These are phyloP conservation scores for Scytalidium lignicola DNA, from an alignment of 2,329 filamentous ascomycete species.

Conservation along the genomic window DNA sequence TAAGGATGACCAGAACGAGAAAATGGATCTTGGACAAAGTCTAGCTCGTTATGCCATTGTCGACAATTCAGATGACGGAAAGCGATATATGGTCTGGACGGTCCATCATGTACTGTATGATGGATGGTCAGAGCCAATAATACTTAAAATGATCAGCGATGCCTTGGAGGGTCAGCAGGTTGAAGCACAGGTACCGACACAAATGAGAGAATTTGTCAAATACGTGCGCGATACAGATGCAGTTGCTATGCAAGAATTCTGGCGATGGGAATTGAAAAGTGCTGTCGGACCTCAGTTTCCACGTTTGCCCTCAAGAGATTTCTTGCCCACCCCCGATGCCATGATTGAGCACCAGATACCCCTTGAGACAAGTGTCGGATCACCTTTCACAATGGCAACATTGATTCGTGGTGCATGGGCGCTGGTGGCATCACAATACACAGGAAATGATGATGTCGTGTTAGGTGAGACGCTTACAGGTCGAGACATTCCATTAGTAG, in stretches of 20 bases:
- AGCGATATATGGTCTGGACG: slow-evolving; percentile 43
- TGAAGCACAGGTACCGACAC: slow-evolving; percentile 18
- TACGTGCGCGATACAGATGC: slow-evolving; percentile 39
- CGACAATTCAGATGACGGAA: slow-evolving; percentile 10
- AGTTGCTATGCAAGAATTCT: slow-evolving; percentile 37
- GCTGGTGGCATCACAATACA: slow-evolving; percentile 33
- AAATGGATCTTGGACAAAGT: slow-evolving; percentile 23
- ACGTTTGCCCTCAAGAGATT: slow-evolving; percentile 40
- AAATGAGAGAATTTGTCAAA: slow-evolving; percentile 44
- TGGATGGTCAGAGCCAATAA: slow-evolving; percentile 40
- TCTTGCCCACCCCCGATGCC: slow-evolving; percentile 36
- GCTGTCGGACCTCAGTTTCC: slow-evolving; percentile 45
- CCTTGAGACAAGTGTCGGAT: slow-evolving; percentile 7
- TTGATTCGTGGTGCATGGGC: slow-evolving; percentile 33
- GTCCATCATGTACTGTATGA: slow-evolving; percentile 55
- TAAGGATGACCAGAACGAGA: slow-evolving; percentile 11
- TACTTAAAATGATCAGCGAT: slow-evolving; percentile 23
- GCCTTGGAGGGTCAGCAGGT: slow-evolving; percentile 16
- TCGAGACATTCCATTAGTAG: slow-evolving; percentile 33
- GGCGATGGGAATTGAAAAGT: slow-evolving; percentile 39
- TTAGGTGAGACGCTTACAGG: slow-evolving; percentile 40
- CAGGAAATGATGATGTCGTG: slow-evolving; percentile 33
- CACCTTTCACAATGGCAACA: slow-evolving; percentile 15
- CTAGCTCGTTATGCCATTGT: slow-evolving; percentile 19
- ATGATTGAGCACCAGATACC: slow-evolving; percentile 36